Evolutionary conservation across 2,329 filamentous ascomycete genomes (phyloP), one percentile per base, ranked within the genome.

Genomic region (Fusarium domesticum): DNA sequence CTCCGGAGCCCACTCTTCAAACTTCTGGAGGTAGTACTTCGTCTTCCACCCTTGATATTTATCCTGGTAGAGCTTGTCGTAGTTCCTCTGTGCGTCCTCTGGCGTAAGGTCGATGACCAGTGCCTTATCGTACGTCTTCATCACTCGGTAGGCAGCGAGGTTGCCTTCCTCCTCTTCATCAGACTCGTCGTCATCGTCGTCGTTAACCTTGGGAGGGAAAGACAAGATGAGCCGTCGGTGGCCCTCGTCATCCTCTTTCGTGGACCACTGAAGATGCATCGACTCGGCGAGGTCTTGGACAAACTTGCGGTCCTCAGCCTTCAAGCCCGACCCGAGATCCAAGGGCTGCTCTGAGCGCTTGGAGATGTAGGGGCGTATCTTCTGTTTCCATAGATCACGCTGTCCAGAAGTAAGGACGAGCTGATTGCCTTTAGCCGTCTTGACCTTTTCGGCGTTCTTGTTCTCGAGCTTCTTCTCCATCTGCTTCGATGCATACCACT

Each of bases 11-110:
- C 92, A 98, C 41, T 86, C 86, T 20, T 84, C 71, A 56, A 96
- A 96, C 66, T 97, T 98, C 44, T 83, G 81, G 52, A 80, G 75
- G 69, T 98, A 98, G 69, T 98, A 96, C 49, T 87, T 84, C 66
- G 95, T 85, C 72, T 96, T 98, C 93, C 93, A 98, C 44, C 84
- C 80, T 50, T 83, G 75, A 63, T 97, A 97, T 63, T 95, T 96
- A 55, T 87, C 74, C 58, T 96, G 83, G 65, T 98, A 98, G 58
- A 93, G 85, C 64, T 85, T 78, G 57, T 95, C 81, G 66, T 92
- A 87, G 15, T 85, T 80, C 38, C 81, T 77, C 64, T 93, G 84
- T 14, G 86, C 86, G 59, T 96, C 87, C 54, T 90, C 87, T 1
- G 84, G 72, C 2, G 86, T 85, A 37, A 89, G 69, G 58, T 97